Conservation (phyloP, 139 green algal species). For the Pseudopediastrum boryanum region DNA sequence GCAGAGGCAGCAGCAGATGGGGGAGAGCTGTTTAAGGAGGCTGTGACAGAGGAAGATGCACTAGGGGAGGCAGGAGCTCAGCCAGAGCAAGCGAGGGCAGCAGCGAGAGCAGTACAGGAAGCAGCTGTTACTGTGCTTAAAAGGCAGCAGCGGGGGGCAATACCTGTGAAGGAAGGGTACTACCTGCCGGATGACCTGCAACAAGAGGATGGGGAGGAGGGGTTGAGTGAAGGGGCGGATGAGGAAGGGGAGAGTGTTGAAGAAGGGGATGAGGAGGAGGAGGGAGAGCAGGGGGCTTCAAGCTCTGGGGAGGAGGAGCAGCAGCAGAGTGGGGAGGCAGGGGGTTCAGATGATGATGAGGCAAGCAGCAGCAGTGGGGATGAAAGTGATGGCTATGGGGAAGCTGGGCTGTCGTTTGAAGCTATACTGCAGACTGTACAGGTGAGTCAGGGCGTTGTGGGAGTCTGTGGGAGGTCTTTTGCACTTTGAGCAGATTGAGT, state of each 20-base stretch:
- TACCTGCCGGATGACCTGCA: slow-evolving; percentile 72
- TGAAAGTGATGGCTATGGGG: slow-evolving; percentile 81
- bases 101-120: slow-evolving; percentile 53
- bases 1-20: neutral
- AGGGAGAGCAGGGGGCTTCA: slow-evolving; percentile 15
- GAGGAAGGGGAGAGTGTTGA: slow-evolving; percentile 33
- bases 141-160: slow-evolving; percentile 57
- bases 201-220: slow-evolving; percentile 13
- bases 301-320: neutral
- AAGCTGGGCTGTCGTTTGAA: slow-evolving; percentile 86
- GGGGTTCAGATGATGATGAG: slow-evolving; percentile 29
- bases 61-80: slow-evolving; percentile 47
- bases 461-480: no score
- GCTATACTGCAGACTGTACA: slow-evolving; percentile 80
- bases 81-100: slow-evolving; percentile 52
- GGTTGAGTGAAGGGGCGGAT: slow-evolving; percentile 39
- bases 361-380: slow-evolving; percentile 46
- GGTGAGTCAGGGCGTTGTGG: slow-evolving; percentile 13
- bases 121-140: slow-evolving; percentile 50
- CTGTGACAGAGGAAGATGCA: slow-evolving; percentile 63
- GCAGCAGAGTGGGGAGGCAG: neutral
- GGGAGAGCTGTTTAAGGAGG: slow-evolving; percentile 40
- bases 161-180: slow-evolving; percentile 73
- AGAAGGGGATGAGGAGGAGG: slow-evolving; percentile 43
- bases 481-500: no score